Base-by-base conservation (phyloP, 164 flowering plant genomes). In the Liquidambar formosana region DNA sequence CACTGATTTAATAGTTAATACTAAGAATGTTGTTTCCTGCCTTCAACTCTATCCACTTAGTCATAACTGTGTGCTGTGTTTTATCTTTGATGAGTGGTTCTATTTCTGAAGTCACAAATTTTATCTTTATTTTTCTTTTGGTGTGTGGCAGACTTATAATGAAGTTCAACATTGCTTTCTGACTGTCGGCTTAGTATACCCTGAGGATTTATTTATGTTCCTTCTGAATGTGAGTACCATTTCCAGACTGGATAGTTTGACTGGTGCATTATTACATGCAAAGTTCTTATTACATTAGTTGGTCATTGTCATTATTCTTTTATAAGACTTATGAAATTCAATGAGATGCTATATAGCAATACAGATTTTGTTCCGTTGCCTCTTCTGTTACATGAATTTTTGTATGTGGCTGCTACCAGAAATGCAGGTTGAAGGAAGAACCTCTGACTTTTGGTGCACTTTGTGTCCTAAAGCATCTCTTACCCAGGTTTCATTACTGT, bases 151-250 rank as follows among this genome's bases (percentile, higher is more conserved):
- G 98, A 90, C 93, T 18, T 95, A 93, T 71, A 95, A 95, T 83
- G 93, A 89, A 83, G 89, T 93, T 73, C 99, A 91, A 69, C 99
- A 81, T 71, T 95, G 99, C 76, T 93, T 91, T 81, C 81, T 95
- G 74, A 86, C 92, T 14, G 92, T 91, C 73, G 99, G 98, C 33
- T 57, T 80, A 70, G 87, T 93, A n/a, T 93, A 95, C 69, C 88
- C 96, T 27, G 96, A 89, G 80, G 99, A 95, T 73, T 79, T 93
- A 41, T 91, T 91, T 71, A 49, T 78, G 65, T 93, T 90, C 75
- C 94, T 95, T 78, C 65, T 93, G 61, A 91, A 90, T 86, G 98
- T 95, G 79, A 90, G 98, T 78, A 26, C 15, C 27, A 19, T 61
- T 38, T 27, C 41, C 19, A 27, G 48, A 15, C 27, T 46, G 22